Base-by-base conservation (phyloP, 257 asterid genomes). In the Cynanchum wilfordii region DNA sequence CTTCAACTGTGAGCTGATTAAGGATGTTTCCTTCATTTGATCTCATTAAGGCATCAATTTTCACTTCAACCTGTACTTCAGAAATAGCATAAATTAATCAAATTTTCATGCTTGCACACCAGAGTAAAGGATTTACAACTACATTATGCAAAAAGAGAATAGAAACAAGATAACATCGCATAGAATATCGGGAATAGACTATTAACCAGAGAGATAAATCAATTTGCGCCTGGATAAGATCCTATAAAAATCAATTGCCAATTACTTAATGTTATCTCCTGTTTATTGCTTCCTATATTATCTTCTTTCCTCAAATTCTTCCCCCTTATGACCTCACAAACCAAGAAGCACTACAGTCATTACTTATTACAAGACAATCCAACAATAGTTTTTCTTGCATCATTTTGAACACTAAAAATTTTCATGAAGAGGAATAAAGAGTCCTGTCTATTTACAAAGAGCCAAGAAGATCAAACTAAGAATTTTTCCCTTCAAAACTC, bases 41-140 rank as follows among this genome's bases (percentile, higher is more conserved):
- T 80, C 75, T 90, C 51, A 68, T 77, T 30, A 89, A 71, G 80
- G 78, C 74, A 74, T 94, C 97, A 73, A 88, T 81, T 84, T 79
- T 87, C 75, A 94, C 95, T 80, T 89, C 97, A 78, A 94, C 97
- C 99, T 91, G 91, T 64, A 78, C 63, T n/a, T 56, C 27, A 66
- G n/a, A 22, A 51, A 70, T 25, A 44, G 49, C 51, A 30, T 30
- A 10, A 25, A 15, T 5, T n/a, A 60, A 33, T 29, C 1, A 29
- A 29, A 60, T 12, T 60, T 27, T 6, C 11, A 27, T 29, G 42
- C 66, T 30, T 11, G n/a, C 36, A 6, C 15, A 33, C 27, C 16
- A 30, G 24, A 6, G 15, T 17, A 63, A 19, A 6, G 7, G 4
- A 33, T 19, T 63, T 36, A 36, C 7, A 62, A 63, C 68, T 30